Percentiles rank a stretch among this genome's conserved stretches.
Conservation (phyloP, 805 yeast genomes). For the Candida ficus region DNA sequence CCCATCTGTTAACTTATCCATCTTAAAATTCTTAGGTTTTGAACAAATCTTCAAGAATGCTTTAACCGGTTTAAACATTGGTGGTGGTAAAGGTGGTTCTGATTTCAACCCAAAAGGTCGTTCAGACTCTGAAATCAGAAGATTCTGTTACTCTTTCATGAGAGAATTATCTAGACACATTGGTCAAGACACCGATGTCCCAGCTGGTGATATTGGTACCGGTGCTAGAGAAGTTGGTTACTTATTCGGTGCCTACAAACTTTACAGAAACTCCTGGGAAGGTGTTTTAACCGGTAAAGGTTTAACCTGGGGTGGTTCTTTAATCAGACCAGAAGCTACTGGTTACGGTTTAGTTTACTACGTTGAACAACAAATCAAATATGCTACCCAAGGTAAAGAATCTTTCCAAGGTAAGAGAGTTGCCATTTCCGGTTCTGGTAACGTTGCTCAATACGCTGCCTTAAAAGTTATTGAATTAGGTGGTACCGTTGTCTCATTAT, state of each 20-base stretch:
- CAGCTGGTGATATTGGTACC: conserved; percentile 99
- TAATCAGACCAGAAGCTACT: conserved; percentile 98
- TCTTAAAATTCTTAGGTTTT: conserved; percentile 93
- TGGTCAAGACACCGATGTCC: conserved; percentile 96
- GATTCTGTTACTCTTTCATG: conserved; percentile 96
- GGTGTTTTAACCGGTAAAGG: conserved; percentile 99
- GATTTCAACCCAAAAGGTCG: conserved; percentile 97
- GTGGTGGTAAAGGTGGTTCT: conserved; percentile 99
- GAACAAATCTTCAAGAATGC: conserved; percentile 99
- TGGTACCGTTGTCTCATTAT: conserved; percentile 87
- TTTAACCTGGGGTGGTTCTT: conserved; percentile 97
- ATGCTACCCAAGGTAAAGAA: conserved; percentile 86
- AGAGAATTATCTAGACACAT: conserved; percentile 92
- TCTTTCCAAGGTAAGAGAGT: conserved; percentile 89
- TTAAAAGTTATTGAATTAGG: conserved; percentile 96
- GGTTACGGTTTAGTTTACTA: conserved; percentile 97
- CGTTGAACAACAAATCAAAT: conserved; percentile 96
- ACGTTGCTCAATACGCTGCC: conserved; percentile 99
- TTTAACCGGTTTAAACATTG: conserved; percentile 93
- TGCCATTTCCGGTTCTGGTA: conserved; percentile 96
- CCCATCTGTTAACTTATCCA: conserved; percentile 92
- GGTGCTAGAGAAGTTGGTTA: conserved; percentile 75
- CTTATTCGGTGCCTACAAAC: conserved; percentile 96
- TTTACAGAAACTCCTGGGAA: conserved; percentile 85
- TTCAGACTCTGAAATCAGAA: conserved; percentile 89